phyloP scores from a whole-genome alignment of 2,329 filamentous ascomycete genomes.

The Lasiodiplodia theobromae region DNA sequence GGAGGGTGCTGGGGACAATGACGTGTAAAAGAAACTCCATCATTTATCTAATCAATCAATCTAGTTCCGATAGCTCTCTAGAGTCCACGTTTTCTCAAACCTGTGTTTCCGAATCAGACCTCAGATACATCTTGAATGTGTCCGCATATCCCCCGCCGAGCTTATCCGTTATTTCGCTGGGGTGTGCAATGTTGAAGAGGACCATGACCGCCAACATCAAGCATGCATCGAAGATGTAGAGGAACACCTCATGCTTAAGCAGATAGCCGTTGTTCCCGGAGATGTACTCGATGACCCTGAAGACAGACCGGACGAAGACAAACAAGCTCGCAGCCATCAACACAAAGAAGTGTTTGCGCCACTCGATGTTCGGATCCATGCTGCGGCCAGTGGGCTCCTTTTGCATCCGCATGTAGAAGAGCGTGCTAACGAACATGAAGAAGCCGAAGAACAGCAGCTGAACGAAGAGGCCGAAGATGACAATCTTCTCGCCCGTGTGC shows the following conservation, averaged over 20 bases:
- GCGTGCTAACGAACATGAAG: slow-evolving; percentile 51
- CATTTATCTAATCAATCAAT: no score
- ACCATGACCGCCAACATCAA: slow-evolving; percentile 44
- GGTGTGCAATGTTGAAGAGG: slow-evolving; percentile 47
- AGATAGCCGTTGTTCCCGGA: slow-evolving; percentile 55
- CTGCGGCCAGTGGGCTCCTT: slow-evolving; percentile 31
- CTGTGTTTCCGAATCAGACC: neutral
- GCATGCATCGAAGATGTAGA: slow-evolving; percentile 57
- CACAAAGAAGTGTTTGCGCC: slow-evolving; percentile 47
- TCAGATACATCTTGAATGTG: neutral
- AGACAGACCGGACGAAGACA: slow-evolving; percentile 58
- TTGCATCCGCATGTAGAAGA: slow-evolving; percentile 40
- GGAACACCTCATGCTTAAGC: slow-evolving; percentile 52
- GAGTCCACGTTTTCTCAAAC: no score
- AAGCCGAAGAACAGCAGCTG: slow-evolving; percentile 60
- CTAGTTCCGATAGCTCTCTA: no score
- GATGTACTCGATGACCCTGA: slow-evolving; percentile 58
- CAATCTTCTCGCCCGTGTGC: slow-evolving; percentile 49
- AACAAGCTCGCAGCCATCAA: slow-evolving; percentile 54
- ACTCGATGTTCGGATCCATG: neutral
- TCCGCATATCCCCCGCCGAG: neutral
- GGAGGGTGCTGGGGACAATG: no score
- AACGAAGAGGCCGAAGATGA: slow-evolving; percentile 58
- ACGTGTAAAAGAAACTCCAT: no score
- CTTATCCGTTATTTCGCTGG: neutral